Evolutionary conservation across 1,284 basidiomycete species (phyloP).

Genomic region (Sanghuangporus sanghuang): DNA sequence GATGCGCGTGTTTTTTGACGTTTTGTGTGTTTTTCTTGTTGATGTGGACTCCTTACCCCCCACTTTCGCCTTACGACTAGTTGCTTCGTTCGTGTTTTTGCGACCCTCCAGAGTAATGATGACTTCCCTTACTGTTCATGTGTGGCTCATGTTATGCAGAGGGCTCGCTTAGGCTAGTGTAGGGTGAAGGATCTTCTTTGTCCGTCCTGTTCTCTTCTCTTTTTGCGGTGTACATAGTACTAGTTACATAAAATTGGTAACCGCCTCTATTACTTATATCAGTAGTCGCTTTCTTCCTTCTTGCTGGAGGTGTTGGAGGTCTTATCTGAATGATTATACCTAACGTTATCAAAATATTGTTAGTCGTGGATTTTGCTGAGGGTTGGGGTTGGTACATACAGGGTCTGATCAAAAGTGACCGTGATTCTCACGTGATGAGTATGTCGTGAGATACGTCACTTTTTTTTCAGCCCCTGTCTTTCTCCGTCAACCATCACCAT

Average conservation of each 20-base stretch:
- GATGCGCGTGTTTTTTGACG: conserved; percentile 7
- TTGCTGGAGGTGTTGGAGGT: background rate
- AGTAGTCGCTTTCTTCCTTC: background rate
- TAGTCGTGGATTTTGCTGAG: background rate
- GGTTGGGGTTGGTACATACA: too few relatives aligned
- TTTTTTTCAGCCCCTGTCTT: too few relatives aligned
- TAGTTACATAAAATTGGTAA: background rate
- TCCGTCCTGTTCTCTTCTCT: background rate
- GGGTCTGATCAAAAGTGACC: too few relatives aligned
- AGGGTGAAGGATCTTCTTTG: background rate
- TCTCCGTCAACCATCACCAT: too few relatives aligned
- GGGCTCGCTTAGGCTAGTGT: background rate
- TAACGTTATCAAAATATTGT: background rate
- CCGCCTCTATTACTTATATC: background rate
- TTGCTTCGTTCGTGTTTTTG: background rate
- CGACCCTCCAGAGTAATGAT: too few relatives aligned
- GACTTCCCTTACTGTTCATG: background rate
- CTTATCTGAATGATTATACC: background rate
- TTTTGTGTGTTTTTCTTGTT: background rate
- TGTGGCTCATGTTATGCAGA: background rate
- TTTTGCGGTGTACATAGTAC: background rate
- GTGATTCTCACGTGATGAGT: too few relatives aligned
- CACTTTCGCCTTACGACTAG: background rate
- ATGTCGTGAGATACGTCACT: too few relatives aligned
- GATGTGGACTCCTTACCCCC: background rate